These are phyloP conservation scores for Ophiostoma sp. DNA, from an alignment of 2,329 filamentous ascomycete species.

Conservation along the genomic window DNA sequence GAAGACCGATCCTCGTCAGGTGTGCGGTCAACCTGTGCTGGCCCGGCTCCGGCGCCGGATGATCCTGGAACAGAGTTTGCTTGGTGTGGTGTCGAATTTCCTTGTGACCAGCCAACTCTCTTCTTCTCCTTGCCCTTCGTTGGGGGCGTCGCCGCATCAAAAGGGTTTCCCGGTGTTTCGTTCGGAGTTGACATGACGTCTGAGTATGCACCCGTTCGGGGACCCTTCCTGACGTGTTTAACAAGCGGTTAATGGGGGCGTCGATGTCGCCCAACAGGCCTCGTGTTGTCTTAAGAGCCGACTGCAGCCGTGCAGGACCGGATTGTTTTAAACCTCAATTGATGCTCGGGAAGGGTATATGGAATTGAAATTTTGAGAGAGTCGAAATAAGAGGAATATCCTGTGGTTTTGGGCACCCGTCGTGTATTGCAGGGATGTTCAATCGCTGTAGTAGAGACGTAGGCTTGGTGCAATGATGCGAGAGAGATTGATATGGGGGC, in stretches of 20 bases:
- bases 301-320: background rate
- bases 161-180: slow-evolving; percentile 2
- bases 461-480: background rate
- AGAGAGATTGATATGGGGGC: background rate
- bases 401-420: background rate
- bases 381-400: background rate
- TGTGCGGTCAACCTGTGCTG: background rate
- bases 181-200: slow-evolving; percentile 26
- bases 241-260: background rate
- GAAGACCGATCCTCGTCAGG: background rate
- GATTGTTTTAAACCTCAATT: background rate
- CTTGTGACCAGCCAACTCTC: slow-evolving; percentile 31
- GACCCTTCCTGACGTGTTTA: background rate
- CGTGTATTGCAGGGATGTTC: background rate
- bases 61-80: background rate
- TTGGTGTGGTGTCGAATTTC: slow-evolving; percentile 3
- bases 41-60: background rate
- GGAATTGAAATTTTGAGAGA: background rate
- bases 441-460: background rate
- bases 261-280: background rate
- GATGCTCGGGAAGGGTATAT: background rate
- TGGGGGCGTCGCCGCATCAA: slow-evolving; percentile 16
- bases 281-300: background rate
- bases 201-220: background rate
- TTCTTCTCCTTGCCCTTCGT: slow-evolving; percentile 32